These are phyloP conservation scores for Alternaria arborescens DNA, from an alignment of 2,329 filamentous ascomycete species.

Conservation along the genomic window DNA sequence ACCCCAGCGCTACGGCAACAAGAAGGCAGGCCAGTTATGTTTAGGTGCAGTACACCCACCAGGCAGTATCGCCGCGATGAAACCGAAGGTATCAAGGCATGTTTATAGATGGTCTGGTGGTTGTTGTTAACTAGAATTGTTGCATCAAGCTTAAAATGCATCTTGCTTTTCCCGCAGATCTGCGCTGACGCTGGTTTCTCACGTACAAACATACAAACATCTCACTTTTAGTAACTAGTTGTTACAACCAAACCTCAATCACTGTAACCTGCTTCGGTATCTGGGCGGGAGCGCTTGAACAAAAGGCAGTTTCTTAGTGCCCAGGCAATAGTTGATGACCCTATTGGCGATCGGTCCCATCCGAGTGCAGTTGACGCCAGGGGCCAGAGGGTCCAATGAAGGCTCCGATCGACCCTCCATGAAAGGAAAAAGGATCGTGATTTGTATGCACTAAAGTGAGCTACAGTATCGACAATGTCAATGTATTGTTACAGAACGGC, in stretches of 20 bases:
- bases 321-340: constrained; percentile 1
- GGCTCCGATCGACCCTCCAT: constrained; percentile 4
- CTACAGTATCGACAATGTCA: constrained; percentile 20
- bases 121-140: neutral
- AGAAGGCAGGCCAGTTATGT: constrained; percentile 7
- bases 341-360: constrained; percentile 8
- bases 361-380: constrained; percentile 15
- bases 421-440: constrained; percentile 11
- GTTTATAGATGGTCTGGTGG: neutral
- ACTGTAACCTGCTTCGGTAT: constrained; percentile 1
- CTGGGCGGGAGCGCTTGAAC: neutral
- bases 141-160: neutral
- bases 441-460: constrained; percentile 19
- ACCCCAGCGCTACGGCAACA: constrained; percentile 13
- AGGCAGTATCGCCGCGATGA: constrained; percentile 7
- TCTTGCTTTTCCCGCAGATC: neutral
- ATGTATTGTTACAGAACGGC: neutral
- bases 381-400: constrained; percentile 12
- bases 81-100: constrained; percentile 1
- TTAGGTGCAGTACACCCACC: constrained; percentile 10
- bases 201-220: neutral
- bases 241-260: neutral
- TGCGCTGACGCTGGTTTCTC: neutral
- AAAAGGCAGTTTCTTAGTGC: constrained; percentile 1
- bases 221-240: neutral